A percentile compares a stretch with the other conserved stretches of the same genome.
These are phyloP conservation scores for Fomitopsis serialis DNA, from an alignment of 768 basidiomycete species.

Conservation along the genomic window DNA sequence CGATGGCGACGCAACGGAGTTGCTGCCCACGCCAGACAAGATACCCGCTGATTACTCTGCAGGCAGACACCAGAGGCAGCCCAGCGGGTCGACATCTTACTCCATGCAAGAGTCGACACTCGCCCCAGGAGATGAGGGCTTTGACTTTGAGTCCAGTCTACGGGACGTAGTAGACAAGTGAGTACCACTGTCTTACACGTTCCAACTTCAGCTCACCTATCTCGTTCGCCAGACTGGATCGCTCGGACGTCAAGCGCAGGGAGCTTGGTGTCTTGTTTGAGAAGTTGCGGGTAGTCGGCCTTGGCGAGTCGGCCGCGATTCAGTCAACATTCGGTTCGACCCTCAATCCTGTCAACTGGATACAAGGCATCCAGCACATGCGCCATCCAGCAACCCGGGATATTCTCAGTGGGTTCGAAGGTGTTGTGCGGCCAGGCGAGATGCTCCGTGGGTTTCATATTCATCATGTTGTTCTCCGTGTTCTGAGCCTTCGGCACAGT, in stretches of 20 bases:
- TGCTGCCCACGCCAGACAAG: background rate
- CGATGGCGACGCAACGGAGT: conserved; percentile 2
- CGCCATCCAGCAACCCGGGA: conserved; percentile 59
- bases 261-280: conserved; percentile 60
- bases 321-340: conserved; percentile 60
- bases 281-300: conserved; percentile 52
- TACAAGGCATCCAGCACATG: conserved; percentile 36
- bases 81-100: background rate
- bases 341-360: conserved; percentile 46
- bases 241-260: conserved; percentile 43
- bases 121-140: conserved; percentile 12
- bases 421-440: conserved; percentile 57
- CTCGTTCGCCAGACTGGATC: conserved; percentile 32
- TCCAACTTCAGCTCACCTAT: background rate
- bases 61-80: background rate
- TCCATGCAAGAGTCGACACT: background rate
- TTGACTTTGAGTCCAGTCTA: conserved; percentile 25
- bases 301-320: conserved; percentile 49
- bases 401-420: conserved; percentile 50
- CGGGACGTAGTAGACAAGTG: conserved; percentile 18
- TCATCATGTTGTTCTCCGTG: background rate
- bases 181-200: background rate
- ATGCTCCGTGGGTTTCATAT: conserved; percentile 53
- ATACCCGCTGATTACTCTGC: background rate
- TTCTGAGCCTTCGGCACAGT: conserved; percentile 35